Percentiles rank a stretch among this genome's conserved stretches.
Evolutionary conservation across 768 basidiomycete genomes (phyloP).

Genomic region (Melanogaster broomeanus): DNA sequence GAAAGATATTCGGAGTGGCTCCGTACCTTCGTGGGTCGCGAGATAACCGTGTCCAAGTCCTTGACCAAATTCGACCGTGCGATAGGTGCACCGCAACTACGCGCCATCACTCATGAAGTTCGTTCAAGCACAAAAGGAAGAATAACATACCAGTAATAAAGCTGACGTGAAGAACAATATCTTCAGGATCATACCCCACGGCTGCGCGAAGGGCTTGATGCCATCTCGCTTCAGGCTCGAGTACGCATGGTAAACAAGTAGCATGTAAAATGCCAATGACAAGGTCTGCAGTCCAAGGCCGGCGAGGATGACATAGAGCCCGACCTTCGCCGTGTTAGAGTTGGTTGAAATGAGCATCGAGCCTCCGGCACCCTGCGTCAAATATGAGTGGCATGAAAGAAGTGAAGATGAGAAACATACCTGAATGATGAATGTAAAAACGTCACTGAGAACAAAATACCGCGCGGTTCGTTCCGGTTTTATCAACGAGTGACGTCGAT

Average conservation of each 20-base stretch:
- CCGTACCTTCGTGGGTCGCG: conserved; percentile 22
- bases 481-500: conserved; percentile 22
- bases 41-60: conserved; percentile 20
- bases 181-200: conserved; percentile 21
- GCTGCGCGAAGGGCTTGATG: conserved; percentile 2
- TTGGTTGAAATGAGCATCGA: conserved; percentile 13
- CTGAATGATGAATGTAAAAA: conserved; percentile 29
- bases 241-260: conserved; percentile 14
- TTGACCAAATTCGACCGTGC: conserved; percentile 23
- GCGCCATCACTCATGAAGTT: neutral
- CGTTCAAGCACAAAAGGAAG: neutral
- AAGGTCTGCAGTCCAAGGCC: conserved; percentile 26
- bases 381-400: neutral
- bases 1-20: neutral
- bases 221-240: conserved; percentile 13
- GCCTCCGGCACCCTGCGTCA: conserved; percentile 23
- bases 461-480: conserved; percentile 23
- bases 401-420: conserved; percentile 3
- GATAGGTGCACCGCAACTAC: conserved; percentile 32
- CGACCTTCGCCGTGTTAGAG: conserved; percentile 3
- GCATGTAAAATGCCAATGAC: conserved; percentile 25
- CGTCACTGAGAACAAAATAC: conserved; percentile 30
- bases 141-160: conserved; percentile 25
- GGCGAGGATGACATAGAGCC: conserved; percentile 20
- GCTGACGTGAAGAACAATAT: conserved; percentile 25